Evolutionary conservation across 2,329 filamentous ascomycete species (phyloP).

Genomic region (Monascus ruber): DNA sequence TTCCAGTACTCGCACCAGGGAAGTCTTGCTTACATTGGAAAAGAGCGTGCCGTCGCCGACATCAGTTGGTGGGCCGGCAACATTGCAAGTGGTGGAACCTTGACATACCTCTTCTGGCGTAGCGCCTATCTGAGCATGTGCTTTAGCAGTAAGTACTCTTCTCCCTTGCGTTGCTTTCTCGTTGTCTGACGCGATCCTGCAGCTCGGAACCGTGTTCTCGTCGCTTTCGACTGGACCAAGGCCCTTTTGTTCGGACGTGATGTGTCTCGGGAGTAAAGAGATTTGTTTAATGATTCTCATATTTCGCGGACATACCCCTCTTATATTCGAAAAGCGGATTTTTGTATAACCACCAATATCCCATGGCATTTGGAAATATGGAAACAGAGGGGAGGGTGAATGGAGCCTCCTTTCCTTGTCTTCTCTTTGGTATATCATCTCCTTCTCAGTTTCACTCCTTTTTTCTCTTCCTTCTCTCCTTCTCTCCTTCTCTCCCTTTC

Average conservation of each 20-base stretch:
- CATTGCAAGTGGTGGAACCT: constrained; percentile 78
- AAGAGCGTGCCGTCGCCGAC: constrained; percentile 94
- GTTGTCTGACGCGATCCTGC: constrained; percentile 7
- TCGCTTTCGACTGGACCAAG: constrained; percentile 92
- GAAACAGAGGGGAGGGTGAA: too few relatives aligned
- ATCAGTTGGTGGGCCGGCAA: constrained; percentile 97
- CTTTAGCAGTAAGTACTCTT: constrained; percentile 77
- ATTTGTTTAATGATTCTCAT: too few relatives aligned
- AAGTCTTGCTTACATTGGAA: constrained; percentile 92
- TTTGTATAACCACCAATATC: too few relatives aligned
- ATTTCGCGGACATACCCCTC: too few relatives aligned
- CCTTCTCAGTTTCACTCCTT: too few relatives aligned
- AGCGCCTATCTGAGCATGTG: constrained; percentile 99
- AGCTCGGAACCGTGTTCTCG: constrained; percentile 90
- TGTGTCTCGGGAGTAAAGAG: constrained; percentile 44
- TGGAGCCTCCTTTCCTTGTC: too few relatives aligned
- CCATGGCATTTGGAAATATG: too few relatives aligned
- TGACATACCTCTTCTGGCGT: constrained; percentile 98
- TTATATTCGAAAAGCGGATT: too few relatives aligned
- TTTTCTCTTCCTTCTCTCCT: too few relatives aligned
- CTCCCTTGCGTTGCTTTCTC: background rate
- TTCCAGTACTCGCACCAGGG: constrained; percentile 99
- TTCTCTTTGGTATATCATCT: too few relatives aligned
- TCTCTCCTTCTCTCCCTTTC: too few relatives aligned
- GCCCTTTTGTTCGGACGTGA: constrained; percentile 94